Percentiles rank a stretch among this genome's conserved stretches.
Conservation (phyloP, 495 filamentous ascomycete genomes). For the Penicillium diatomitis region DNA sequence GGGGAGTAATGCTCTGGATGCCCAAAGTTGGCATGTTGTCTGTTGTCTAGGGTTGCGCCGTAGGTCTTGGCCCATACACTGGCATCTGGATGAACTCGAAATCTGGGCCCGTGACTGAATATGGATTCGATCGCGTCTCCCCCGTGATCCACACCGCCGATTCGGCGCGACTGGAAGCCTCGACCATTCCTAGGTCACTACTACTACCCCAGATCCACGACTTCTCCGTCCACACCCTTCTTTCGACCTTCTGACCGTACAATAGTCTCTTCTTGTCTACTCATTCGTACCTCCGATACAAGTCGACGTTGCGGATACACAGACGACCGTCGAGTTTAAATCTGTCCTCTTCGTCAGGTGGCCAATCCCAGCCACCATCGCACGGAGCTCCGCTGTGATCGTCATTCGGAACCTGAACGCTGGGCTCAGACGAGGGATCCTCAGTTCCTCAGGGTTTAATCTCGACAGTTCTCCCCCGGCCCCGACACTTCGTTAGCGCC, state of each 20-base stretch:
- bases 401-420: conserved; percentile 14
- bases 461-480: background rate
- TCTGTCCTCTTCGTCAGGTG: too few relatives aligned
- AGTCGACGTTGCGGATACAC: too few relatives aligned
- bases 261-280: too few relatives aligned
- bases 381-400: conserved; percentile 15
- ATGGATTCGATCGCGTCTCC: background rate
- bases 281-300: too few relatives aligned
- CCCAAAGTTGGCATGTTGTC: too few relatives aligned
- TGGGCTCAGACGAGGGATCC: conserved; percentile 11
- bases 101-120: conserved; percentile 3
- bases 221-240: too few relatives aligned
- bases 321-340: too few relatives aligned
- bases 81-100: background rate
- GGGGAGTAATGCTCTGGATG: too few relatives aligned
- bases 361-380: conserved; percentile 9
- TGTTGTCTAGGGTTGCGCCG: too few relatives aligned
- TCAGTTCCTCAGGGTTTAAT: background rate
- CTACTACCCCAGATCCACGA: conserved; percentile 9
- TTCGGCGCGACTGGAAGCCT: background rate
- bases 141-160: conserved; percentile 25
- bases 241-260: too few relatives aligned
- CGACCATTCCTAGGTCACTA: too few relatives aligned
- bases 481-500: background rate
- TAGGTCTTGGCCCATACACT: too few relatives aligned